Evolutionary conservation across 441 rosid genomes (phyloP).

Genomic region (Codiaeum variegatum): DNA sequence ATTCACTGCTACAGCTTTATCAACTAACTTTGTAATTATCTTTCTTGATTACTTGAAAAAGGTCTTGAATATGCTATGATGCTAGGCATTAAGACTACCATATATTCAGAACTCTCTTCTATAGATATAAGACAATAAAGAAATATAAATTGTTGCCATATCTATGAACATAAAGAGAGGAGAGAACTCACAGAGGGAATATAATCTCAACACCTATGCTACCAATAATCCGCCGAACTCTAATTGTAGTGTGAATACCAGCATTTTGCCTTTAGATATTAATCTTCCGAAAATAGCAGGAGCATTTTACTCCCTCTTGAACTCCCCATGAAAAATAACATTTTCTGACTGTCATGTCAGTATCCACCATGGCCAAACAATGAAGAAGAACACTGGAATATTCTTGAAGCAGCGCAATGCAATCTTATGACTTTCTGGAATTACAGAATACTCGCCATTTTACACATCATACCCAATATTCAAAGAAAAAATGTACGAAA

Average conservation of each 20-base stretch:
- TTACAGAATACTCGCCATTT: constrained; percentile 19
- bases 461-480: not conserved
- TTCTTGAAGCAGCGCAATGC: constrained; percentile 71
- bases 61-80: too few species aligned
- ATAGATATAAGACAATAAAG: not conserved
- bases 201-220: constrained; percentile 82
- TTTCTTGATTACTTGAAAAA: too few species aligned
- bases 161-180: not conserved
- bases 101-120: not conserved
- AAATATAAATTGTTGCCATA: not conserved
- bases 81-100: not conserved
- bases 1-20: too few species aligned
- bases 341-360: constrained; percentile 29
- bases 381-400: constrained; percentile 65
- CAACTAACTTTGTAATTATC: too few species aligned
- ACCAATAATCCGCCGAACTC: constrained; percentile 79
- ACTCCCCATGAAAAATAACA: constrained; percentile 48
- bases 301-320: constrained; percentile 68
- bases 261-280: constrained; percentile 87
- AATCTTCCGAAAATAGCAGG: constrained; percentile 77
- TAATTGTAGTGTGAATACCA: constrained; percentile 81
- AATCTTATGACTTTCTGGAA: constrained; percentile 61
- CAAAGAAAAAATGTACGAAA: not conserved
- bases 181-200: constrained; percentile 72
- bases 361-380: constrained; percentile 61